Conservation (phyloP, 352 stramenopile genomes). For the Phytopythium boreale region DNA sequence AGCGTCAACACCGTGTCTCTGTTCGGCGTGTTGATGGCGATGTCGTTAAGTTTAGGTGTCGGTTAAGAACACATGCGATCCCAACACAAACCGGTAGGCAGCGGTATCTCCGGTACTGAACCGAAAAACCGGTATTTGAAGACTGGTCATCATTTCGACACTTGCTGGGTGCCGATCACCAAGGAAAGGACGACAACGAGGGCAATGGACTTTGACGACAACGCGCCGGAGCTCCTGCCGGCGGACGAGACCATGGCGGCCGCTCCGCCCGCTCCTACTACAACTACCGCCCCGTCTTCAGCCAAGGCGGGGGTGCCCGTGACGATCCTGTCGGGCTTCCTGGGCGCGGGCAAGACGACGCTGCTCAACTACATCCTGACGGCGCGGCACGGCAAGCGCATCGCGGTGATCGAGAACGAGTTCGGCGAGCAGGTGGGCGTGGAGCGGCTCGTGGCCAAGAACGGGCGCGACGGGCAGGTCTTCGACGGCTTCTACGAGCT, state of each 20-base stretch:
- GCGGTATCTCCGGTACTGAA: not conserved
- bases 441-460: constrained; percentile 89
- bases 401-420: constrained; percentile 99
- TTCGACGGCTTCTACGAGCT: constrained; percentile 93
- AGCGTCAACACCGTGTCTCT: not conserved
- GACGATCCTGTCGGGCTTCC: constrained; percentile 95
- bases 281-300: not conserved
- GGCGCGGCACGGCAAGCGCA: constrained; percentile 89
- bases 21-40: not conserved
- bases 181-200: not conserved
- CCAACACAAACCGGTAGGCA: too few relatives aligned
- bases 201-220: constrained; percentile 7
- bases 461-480: constrained; percentile 53
- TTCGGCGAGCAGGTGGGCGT: constrained; percentile 96
- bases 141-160: not conserved
- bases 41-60: too few relatives aligned
- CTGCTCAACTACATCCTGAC: constrained; percentile 97
- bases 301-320: constrained; percentile 63
- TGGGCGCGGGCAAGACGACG: constrained; percentile 97
- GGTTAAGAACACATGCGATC: too few relatives aligned
- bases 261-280: not conserved
- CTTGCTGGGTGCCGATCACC: not conserved
- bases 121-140: too few relatives aligned
- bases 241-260: not conserved
- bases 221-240: constrained; percentile 12